Evolutionary conservation across 768 basidiomycete species (phyloP).

Genomic region (Trametes cingulata): DNA sequence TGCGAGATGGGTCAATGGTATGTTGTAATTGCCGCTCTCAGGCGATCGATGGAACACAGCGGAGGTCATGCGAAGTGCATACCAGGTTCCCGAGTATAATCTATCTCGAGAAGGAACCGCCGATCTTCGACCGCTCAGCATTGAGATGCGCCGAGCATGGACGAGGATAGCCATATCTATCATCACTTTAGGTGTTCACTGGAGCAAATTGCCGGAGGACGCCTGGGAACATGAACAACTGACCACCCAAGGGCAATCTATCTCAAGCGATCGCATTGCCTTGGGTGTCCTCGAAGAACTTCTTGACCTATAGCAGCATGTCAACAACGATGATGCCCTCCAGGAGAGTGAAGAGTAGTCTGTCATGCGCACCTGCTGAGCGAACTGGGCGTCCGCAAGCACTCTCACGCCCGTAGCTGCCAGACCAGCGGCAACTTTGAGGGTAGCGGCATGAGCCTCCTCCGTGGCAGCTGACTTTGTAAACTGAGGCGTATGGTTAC

Average conservation of each 20-base stretch:
- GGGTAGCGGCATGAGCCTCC: constrained; percentile 62
- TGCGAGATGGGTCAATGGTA: too few species aligned
- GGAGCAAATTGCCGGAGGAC: too few species aligned
- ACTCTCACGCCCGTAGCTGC: constrained; percentile 63
- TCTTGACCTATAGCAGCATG: not conserved
- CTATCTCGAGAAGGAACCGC: not conserved
- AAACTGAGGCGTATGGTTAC: constrained; percentile 77
- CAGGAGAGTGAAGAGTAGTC: not conserved
- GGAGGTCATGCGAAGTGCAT: not conserved
- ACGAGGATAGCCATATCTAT: too few species aligned
- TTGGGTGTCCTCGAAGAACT: constrained; percentile 8
- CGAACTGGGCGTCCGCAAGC: constrained; percentile 56
- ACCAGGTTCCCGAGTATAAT: not conserved
- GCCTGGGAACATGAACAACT: too few species aligned
- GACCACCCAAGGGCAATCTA: too few species aligned
- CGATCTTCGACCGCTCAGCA: not conserved
- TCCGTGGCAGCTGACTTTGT: constrained; percentile 55
- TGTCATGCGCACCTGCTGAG: not conserved
- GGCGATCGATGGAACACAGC: not conserved
- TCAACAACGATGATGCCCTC: too few species aligned
- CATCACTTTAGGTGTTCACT: too few species aligned
- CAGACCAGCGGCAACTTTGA: constrained; percentile 59
- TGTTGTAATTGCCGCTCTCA: not conserved
- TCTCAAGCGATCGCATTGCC: not conserved
- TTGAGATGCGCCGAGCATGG: too few species aligned